Evolutionary conservation across 1,284 basidiomycete species (phyloP), one percentile per base, ranked within the genome.

Genomic region (Ceratobasidium theobromae): DNA sequence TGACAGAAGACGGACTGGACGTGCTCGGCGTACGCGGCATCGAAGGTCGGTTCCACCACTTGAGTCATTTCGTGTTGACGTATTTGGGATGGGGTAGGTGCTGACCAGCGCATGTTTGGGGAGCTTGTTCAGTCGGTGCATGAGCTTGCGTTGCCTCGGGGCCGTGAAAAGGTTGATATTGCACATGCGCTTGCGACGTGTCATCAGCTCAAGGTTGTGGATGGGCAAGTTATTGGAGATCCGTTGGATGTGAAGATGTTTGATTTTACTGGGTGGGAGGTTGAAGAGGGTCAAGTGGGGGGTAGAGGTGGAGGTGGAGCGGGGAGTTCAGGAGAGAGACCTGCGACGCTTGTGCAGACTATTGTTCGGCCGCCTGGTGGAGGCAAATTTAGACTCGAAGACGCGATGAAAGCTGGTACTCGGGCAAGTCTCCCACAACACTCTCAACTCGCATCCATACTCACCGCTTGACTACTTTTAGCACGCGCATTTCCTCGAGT

Each of bases 161-260:
- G 87, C 8, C 79, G 80, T 49, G 78, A 80, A 58, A 93, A 91
- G 72, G 89, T 92, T 3, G 89, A 86, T 3, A 88, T 99, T 69
- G 78, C 98, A 21, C 88, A 99, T 76, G 97, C 95, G 3, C 80
- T 99, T 46, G 89, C 97, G 8, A 98, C 97, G 0, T 99, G 97
- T 73, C 97, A 99, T 77, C 94, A 93, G 11, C 81, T 99, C 66
- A 98, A 97, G 76, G 87, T 91, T 75, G 88, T 99, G 23, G 88
- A 95, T 70, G 92, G 89, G 2, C 86, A 94, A 73, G 79, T 91
- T 16, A 89, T 99, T 53, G 97, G 97, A 0, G 97, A 99, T 77
- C 97, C 97, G 2, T 78, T 99, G 48, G 97, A 99, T 74, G 87
- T 93, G 70, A 98, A 95, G 77, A 96, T 96, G 93, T 99, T 99